Base-by-base conservation (phyloP, 2,329 filamentous ascomycete genomes). In the Ceratocystis cacaofunesta region DNA sequence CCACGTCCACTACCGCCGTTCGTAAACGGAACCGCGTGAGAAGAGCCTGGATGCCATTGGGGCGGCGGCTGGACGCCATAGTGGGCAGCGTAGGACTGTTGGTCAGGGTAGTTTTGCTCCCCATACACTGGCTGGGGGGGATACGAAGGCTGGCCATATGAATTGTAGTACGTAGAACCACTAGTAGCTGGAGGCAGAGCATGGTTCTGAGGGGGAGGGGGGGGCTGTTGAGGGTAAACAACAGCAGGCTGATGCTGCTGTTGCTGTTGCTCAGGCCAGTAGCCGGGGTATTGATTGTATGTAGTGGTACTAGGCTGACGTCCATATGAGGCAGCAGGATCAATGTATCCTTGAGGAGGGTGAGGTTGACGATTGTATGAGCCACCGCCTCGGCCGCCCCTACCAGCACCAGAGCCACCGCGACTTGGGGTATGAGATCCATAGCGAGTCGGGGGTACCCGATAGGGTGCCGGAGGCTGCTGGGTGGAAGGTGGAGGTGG, bases 221-320 rank as follows among this genome's bases (percentile, higher is more conserved):
- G 65, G 17, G 62, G 52, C 10, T 67, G 65, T 41, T 64, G 65
- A 44, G 41, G 60, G 41, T 67, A 62, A 44, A 55, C 55, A 10
- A 57, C 60, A 62, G 65, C 44, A 15, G 65, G 65, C 36, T 61
- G 62, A n/a, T 64, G 62, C 19, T 55, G 50, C 50, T 55, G 65
- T n/a, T 61, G 62, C 12, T 55, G 65, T 28, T 67, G 62, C 22
- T 30, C 46, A 4, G 65, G 15, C 65, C 65, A 67, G 58, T 67
- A 67, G 30, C 46, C 57, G 48, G 81, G 78, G 71, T 83, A 85
- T 72, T 81, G 83, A 70, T 84, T 84, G 70, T 81, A 82, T 68
- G 79, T 76, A 41, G 79, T 74, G 62, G 81, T 77, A 43, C 84
- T 73, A 32, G 80, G 79, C 64, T 76, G 71, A 50, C 77, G 76